A percentile compares a stretch with the other conserved stretches of the same genome.
These are phyloP conservation scores for Cryptococcus sp. DNA, from an alignment of 1,284 basidiomycete species.

Conservation along the genomic window DNA sequence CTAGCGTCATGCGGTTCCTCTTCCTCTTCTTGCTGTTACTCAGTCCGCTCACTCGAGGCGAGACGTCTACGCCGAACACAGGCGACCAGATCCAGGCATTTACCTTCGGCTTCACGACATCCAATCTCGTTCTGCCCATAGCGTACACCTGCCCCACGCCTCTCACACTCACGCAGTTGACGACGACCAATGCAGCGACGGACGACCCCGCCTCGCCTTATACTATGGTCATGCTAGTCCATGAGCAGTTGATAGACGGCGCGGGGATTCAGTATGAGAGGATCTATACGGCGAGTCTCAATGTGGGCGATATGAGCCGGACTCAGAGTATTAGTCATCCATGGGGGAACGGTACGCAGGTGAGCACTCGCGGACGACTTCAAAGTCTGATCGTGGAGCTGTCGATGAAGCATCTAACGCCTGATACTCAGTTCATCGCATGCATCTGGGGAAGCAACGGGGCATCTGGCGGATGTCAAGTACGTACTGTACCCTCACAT, in stretches of 20 bases:
- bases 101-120: conserved; percentile 23
- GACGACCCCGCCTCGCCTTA: conserved; percentile 30
- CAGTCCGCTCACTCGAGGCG: conserved; percentile 10
- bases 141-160: conserved; percentile 26
- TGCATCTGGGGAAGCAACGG: conserved; percentile 33
- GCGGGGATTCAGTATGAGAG: conserved; percentile 23
- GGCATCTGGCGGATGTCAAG: conserved; percentile 32
- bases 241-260: conserved; percentile 30
- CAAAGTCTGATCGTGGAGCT: too few relatives aligned
- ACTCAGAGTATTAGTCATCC: conserved; percentile 19
- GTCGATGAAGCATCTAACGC: neutral
- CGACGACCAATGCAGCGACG: conserved; percentile 20
- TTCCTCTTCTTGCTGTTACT: conserved; percentile 5
- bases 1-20: neutral
- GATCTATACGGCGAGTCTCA: conserved; percentile 25
- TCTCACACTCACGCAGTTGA: conserved; percentile 20
- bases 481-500: conserved; percentile 8
- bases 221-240: conserved; percentile 30
- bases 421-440: conserved; percentile 20
- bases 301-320: conserved; percentile 25
- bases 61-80: conserved; percentile 32
- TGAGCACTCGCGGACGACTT: conserved; percentile 5
- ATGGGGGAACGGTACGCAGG: conserved; percentile 31
- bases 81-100: conserved; percentile 35
- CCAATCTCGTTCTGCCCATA: conserved; percentile 22